Conservation (phyloP, 306 rosid species). For the Crataegus laevigata region DNA sequence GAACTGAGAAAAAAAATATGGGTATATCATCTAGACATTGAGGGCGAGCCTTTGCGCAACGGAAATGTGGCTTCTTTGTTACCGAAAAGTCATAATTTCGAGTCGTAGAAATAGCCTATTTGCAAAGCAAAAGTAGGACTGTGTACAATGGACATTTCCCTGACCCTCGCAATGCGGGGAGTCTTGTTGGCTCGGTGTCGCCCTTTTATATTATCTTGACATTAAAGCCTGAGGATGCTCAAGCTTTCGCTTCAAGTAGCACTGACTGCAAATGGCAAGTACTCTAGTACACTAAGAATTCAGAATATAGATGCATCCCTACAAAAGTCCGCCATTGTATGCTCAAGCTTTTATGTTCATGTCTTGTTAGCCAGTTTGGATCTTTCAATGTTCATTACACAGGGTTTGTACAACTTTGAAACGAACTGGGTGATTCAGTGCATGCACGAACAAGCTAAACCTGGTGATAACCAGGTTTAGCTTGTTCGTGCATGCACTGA, state of each 20-base stretch:
- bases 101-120: no score
- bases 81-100: no score
- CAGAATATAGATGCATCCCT: conserved; percentile 29
- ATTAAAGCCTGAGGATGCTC: conserved; percentile 32
- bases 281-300: conserved; percentile 21
- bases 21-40: no score
- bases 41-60: no score
- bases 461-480: no score
- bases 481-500: no score
- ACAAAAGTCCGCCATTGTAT: conserved; percentile 30
- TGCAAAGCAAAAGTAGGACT: no score
- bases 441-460: conserved; percentile 39
- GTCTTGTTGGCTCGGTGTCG: no score
- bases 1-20: no score
- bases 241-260: conserved; percentile 34
- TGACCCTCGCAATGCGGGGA: fast-evolving
- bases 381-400: conserved; percentile 4
- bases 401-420: conserved; percentile 51
- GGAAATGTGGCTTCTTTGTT: no score
- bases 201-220: neutral
- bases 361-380: neutral
- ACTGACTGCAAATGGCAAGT: conserved; percentile 23
- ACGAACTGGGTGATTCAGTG: conserved; percentile 40
- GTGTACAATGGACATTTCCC: no score
- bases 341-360: conserved; percentile 2